phyloP scores from a whole-genome alignment of 2,329 filamentous ascomycete species.

The Ilyonectria mors-panacis region DNA sequence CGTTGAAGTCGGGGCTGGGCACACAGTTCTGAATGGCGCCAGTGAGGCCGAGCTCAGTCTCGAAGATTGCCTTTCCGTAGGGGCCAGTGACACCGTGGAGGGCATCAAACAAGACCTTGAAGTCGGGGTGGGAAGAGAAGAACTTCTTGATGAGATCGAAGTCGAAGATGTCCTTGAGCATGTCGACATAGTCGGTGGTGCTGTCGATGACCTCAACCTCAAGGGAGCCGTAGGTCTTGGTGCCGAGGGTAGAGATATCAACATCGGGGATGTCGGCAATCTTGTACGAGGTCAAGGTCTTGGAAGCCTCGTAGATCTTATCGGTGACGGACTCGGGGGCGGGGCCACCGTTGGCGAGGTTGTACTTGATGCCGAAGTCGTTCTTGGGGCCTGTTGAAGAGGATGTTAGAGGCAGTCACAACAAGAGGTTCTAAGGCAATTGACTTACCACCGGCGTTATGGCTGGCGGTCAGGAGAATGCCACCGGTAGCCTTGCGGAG shows the following conservation, averaged over 20 bases:
- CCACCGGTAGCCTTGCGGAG: constrained; percentile 96
- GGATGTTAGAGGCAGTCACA: constrained; percentile 15
- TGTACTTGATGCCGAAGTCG: constrained; percentile 99
- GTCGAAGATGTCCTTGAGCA: constrained; percentile 99
- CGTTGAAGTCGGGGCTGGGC: constrained; percentile 94
- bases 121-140: constrained; percentile 87
- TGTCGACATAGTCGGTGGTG: constrained; percentile 89
- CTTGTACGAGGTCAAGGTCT: constrained; percentile 92
- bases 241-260: constrained; percentile 87
- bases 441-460: constrained; percentile 92
- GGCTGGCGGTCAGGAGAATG: constrained; percentile 95
- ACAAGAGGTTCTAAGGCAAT: neutral
- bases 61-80: constrained; percentile 95
- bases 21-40: constrained; percentile 89
- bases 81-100: constrained; percentile 95
- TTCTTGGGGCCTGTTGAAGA: constrained; percentile 80
- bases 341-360: constrained; percentile 94
- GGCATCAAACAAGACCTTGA: constrained; percentile 97
- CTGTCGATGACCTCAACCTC: constrained; percentile 98
- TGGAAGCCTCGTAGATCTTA: constrained; percentile 95
- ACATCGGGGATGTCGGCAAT: constrained; percentile 88
- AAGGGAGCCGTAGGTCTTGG: constrained; percentile 85
- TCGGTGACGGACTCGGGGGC: constrained; percentile 97
- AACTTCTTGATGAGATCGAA: constrained; percentile 97
- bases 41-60: constrained; percentile 89